Evolutionary conservation across 345 rosid genomes (phyloP), one percentile per base, ranked within the genome.

Genomic region (Melaleuca alternifolia): DNA sequence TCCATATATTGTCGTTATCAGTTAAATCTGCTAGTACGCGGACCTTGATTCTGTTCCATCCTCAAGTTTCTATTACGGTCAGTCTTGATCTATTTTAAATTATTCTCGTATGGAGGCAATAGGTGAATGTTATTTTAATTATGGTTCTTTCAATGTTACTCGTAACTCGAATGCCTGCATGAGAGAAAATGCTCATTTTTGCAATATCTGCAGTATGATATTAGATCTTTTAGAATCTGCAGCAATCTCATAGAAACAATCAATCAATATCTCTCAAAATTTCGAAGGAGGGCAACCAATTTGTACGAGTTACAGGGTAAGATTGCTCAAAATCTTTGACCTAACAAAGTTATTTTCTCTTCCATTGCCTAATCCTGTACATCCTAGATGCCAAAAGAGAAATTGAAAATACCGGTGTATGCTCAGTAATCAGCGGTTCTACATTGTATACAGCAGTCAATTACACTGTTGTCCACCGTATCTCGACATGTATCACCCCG

Each of bases 401-500:
- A 16, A 71, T 16, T 33, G 46, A 18, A 71, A 71, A 71, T 33
- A 71, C 48, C 21, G 48, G 46, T 37, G 12, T 18, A 23, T 71
- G 18, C 24, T 33, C 48, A 10, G 21, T 18, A 33, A 18, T 33
- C 24, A 18, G 79, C 46, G 18, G 13, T 16, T 71, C 48, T 33
- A 37, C 79, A 33, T 71, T 71, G 46, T 33, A 18, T 21, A 33
- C 79, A 71, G 79, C 79, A 71, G 62, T 52, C 62, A 30, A 48
- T 93, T 88, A 96, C 75, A 92, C 92, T 48, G 92, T 92, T 46
- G 89, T 94, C 98, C 99, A 96, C 83, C 90, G 82, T 28, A 95
- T 90, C 88, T 94, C 98, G 18, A 95, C 91, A 88, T 94, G 97
- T 88, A 96, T 89, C 81, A 92, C 76, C 54, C 99, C 99, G 37